These are phyloP conservation scores for Pontederia crassipes DNA, from an alignment of 176 grass and related monocot genomes.

Conservation along the genomic window DNA sequence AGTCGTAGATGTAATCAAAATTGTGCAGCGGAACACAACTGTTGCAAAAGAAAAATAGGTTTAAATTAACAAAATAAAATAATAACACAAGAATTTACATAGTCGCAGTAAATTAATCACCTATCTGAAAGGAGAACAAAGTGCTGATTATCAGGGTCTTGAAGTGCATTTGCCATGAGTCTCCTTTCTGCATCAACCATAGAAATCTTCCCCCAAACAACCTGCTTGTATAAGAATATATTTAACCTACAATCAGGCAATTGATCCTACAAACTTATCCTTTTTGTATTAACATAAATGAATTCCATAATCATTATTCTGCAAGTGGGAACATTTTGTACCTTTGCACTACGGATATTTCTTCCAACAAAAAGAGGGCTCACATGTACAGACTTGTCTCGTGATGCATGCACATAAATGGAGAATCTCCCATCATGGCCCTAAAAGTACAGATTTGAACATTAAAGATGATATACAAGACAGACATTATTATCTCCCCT, in stretches of 20 bases:
- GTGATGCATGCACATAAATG: constrained; percentile 84
- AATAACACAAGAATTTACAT: constrained; percentile 16
- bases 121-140: constrained; percentile 98
- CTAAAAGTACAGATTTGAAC: constrained; percentile 28
- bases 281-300: neutral
- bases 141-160: constrained; percentile 76
- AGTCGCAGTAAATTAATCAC: constrained; percentile 22
- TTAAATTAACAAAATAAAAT: constrained; percentile 25
- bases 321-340: constrained; percentile 36
- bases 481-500: no score
- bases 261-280: neutral
- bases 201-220: constrained; percentile 93
- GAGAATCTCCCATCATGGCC: constrained; percentile 75
- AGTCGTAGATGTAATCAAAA: constrained; percentile 93
- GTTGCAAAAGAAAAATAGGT: constrained; percentile 29
- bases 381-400: constrained; percentile 71
- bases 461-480: neutral
- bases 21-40: constrained; percentile 91
- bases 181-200: constrained; percentile 98
- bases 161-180: constrained; percentile 76
- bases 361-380: constrained; percentile 76
- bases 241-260: neutral
- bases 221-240: constrained; percentile 22
- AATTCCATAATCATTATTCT: neutral
- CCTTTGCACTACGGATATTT: constrained; percentile 77